These are phyloP conservation scores for Vitis vinifera DNA, from an alignment of 164 flowering plant genomes.

Conservation along the genomic window DNA sequence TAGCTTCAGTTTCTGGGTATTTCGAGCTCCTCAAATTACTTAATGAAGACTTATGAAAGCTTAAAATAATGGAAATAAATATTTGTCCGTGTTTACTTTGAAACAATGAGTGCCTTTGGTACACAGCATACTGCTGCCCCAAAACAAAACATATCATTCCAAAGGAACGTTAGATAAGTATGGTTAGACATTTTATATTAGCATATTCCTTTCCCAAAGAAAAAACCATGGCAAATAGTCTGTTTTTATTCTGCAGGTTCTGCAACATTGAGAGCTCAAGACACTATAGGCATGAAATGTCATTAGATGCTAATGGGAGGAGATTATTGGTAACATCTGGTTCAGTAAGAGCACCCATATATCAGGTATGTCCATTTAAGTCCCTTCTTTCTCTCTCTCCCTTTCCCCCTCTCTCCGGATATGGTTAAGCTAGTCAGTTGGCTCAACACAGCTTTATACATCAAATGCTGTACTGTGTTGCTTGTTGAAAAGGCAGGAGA, in stretches of 20 bases:
- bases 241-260: conserved; percentile 41
- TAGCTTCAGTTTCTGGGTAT: background rate
- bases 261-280: conserved; percentile 41
- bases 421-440: too few relatives aligned
- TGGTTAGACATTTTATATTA: too few relatives aligned
- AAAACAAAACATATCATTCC: too few relatives aligned
- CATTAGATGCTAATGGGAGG: conserved; percentile 75
- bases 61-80: background rate
- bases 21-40: background rate
- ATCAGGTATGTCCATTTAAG: conserved; percentile 48
- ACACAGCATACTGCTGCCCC: too few relatives aligned
- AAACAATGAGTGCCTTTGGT: too few relatives aligned
- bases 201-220: too few relatives aligned
- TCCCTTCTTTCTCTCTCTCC: conserved; percentile 1
- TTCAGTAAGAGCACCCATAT: conserved; percentile 84
- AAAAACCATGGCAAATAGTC: background rate
- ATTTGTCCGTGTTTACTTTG: too few relatives aligned
- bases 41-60: background rate
- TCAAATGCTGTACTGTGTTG: too few relatives aligned
- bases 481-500: too few relatives aligned
- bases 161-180: too few relatives aligned
- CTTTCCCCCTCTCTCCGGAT: background rate
- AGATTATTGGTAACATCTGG: conserved; percentile 75
- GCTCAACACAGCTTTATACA: too few relatives aligned
- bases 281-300: conserved; percentile 70